Conservation (phyloP, 192 early-diverging fungal genomes). For the Geranomyces michiganensis region DNA sequence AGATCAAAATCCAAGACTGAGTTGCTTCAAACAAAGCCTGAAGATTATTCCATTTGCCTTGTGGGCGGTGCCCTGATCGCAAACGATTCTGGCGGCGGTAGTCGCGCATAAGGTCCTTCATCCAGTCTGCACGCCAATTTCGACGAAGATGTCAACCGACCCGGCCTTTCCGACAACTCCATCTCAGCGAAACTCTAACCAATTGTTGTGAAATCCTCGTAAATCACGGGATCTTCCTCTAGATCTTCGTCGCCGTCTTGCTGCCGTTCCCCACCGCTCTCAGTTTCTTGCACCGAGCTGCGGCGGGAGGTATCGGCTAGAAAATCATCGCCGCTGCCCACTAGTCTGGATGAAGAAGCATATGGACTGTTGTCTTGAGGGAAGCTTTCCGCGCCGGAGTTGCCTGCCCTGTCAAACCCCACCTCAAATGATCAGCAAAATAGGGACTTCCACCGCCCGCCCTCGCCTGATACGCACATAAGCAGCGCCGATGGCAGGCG, state of each 20-base stretch:
- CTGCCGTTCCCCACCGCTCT: not conserved
- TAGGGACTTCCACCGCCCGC: not conserved
- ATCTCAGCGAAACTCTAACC: conserved; percentile 11
- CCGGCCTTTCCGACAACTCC: not conserved
- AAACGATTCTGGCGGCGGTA: conserved; percentile 35
- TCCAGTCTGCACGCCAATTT: conserved; percentile 35
- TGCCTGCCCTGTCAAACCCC: not conserved
- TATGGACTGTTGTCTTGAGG: not conserved
- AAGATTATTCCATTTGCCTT: conserved; percentile 13
- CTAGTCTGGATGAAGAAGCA: not conserved
- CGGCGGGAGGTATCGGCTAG: not conserved
- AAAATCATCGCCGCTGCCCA: too few relatives aligned
- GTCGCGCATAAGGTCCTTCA: conserved; percentile 43
- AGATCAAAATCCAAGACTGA: conserved; percentile 86
- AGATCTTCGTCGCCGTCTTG: conserved; percentile 10
- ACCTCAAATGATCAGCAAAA: not conserved
- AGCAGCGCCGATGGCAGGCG: not conserved
- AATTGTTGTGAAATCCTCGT: conserved; percentile 44
- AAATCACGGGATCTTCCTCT: conserved; percentile 27
- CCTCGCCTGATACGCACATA: not conserved
- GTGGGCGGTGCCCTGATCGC: not conserved
- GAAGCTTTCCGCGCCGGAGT: not conserved
- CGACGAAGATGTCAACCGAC: too few relatives aligned
- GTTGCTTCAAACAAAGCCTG: conserved; percentile 56
- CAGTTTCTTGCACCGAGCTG: not conserved